Base-by-base conservation (phyloP, 148 eudicot genomes). In the Heliamphora exappendiculata region DNA sequence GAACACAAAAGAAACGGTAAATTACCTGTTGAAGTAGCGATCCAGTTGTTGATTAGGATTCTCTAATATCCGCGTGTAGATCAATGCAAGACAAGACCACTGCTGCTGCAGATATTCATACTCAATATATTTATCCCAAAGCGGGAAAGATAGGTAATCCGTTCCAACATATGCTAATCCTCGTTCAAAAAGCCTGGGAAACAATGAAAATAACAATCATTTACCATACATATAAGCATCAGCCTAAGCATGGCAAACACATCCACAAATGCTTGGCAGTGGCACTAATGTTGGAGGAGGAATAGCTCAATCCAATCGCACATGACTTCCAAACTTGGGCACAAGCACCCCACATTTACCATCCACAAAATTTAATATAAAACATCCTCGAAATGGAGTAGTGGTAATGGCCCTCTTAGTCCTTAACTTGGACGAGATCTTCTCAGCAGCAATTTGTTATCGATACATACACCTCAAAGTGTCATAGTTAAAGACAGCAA, bases 111-210 rank as follows among this genome's bases (percentile, higher is more conserved):
- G 82, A 71, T 87, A 91, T 75, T 96, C 99, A 84, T 91, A 96
- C 78, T 96, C 99, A 31, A 96, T 91, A 79, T 96, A 96, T 76
- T 96, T 96, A 77, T 96, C 99, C 99, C 99, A 96, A 39, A 96
- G 88, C 12, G 91, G 84, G 76, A 73, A 84, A 75, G 97, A 96
- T 20, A 91, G 84, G 82, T 89, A 93, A 89, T 96, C 99, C 63
- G 98, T 86, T 37, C 98, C 99, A 84, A 96, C 99, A 84, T 96
- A 96, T 20, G 88, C 97, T 81, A 96, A 77, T 79, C 94, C 93
- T 67, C 99, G 89, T 84, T 96, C 99, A 84, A 93, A 96, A 74
- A 96, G 80, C 89, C 99, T 96, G 91, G 81, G 86, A 84, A 36
- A 82, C 75, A 81, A 82, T 49, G 72, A 70, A 33, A 59, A 29